Evolutionary conservation across 371 early-diverging fungal genomes (phyloP).

Genomic region (Saksenaea oblongispora): DNA sequence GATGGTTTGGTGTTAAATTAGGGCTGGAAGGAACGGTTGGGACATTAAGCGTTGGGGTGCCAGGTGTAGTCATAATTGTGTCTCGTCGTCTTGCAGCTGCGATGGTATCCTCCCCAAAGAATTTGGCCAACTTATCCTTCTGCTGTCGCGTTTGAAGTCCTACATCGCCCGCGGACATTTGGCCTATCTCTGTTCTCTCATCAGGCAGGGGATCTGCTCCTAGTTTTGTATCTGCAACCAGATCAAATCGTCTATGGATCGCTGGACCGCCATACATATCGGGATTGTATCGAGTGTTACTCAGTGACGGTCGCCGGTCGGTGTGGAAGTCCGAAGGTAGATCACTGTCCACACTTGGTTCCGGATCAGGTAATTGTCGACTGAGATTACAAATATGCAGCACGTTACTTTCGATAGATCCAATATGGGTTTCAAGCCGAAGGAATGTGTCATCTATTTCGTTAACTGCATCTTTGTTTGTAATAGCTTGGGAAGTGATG

Average conservation of each 20-base stretch:
- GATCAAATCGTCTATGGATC: neutral
- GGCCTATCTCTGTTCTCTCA: neutral
- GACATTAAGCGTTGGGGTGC: neutral
- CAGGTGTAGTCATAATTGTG: conserved; percentile 20
- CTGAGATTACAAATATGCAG: conserved; percentile 20
- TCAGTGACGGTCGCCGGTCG: neutral
- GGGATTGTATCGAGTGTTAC: neutral
- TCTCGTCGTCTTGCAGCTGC: conserved; percentile 38
- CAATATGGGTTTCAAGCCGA: conserved; percentile 20
- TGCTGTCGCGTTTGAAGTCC: conserved; percentile 10
- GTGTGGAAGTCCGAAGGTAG: neutral
- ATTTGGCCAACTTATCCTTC: conserved; percentile 60
- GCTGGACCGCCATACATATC: neutral
- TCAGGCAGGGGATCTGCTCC: neutral
- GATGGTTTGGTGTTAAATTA: neutral
- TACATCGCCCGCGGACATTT: neutral
- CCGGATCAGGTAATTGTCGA: conserved; percentile 15
- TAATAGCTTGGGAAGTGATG: conserved; percentile 65
- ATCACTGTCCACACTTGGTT: neutral
- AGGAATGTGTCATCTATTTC: conserved; percentile 20
- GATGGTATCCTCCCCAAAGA: conserved; percentile 68
- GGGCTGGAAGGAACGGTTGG: conserved; percentile 4
- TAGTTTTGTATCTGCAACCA: neutral
- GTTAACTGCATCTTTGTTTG: conserved; percentile 33
- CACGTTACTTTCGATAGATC: conserved; percentile 17